These are phyloP conservation scores for Aspergillus bombycis DNA, from an alignment of 2,329 filamentous ascomycete genomes.

Conservation along the genomic window DNA sequence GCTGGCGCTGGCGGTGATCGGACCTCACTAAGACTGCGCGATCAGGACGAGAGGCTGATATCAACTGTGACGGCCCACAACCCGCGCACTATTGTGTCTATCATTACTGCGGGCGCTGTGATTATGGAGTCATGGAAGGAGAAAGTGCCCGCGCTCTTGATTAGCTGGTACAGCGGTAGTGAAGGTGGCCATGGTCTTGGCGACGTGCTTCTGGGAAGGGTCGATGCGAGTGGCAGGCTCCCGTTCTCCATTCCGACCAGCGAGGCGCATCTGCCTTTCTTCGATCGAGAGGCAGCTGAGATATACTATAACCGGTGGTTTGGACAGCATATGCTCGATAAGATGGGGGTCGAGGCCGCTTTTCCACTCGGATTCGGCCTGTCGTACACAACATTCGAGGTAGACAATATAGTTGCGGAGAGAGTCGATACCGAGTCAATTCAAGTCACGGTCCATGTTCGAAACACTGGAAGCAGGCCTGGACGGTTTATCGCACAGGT, in stretches of 20 bases:
- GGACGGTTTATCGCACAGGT: conserved; percentile 12
- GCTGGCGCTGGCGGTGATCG: conserved; percentile 13
- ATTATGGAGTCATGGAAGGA: conserved; percentile 14
- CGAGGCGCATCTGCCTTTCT: conserved; percentile 27
- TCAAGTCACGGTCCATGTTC: not conserved
- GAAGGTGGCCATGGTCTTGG: conserved; percentile 17
- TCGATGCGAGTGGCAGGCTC: conserved; percentile 15
- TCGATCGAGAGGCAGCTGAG: conserved; percentile 22
- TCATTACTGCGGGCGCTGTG: conserved; percentile 9
- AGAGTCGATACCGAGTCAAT: not conserved
- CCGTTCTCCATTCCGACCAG: conserved; percentile 18
- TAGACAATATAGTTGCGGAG: not conserved
- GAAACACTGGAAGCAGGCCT: conserved; percentile 1
- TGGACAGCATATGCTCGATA: conserved; percentile 29
- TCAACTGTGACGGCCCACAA: not conserved
- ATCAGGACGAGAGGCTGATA: conserved; percentile 8
- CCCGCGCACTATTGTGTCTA: conserved; percentile 3
- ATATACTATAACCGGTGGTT: conserved; percentile 29
- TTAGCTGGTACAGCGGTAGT: conserved; percentile 17
- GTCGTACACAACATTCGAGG: conserved; percentile 2
- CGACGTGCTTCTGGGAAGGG: conserved; percentile 11
- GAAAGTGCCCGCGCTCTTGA: conserved; percentile 11
- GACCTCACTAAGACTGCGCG: conserved; percentile 11
- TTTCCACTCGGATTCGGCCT: conserved; percentile 7
- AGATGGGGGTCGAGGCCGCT: conserved; percentile 13